Percentiles rank a stretch among this genome's conserved stretches.
Conservation (phyloP, 2,329 filamentous ascomycete species). For the Aureobasidium lini region DNA sequence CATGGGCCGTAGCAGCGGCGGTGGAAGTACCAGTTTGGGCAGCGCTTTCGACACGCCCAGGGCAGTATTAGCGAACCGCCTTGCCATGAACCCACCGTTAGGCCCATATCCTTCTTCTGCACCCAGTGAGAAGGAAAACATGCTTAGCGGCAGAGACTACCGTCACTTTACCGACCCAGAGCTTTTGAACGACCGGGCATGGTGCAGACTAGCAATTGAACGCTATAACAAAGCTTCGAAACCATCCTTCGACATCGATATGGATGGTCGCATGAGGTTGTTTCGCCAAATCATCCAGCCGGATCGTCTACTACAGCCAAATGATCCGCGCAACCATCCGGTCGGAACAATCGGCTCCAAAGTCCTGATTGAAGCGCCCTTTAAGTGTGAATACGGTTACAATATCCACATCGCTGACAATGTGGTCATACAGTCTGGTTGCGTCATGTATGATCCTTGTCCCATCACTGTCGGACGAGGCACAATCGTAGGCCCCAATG, state of each 20-base stretch:
- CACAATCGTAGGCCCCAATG: constrained; percentile 65
- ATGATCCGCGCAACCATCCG: constrained; percentile 41
- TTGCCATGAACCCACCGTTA: background rate
- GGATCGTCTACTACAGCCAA: constrained; percentile 30
- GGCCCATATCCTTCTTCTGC: constrained; percentile 8
- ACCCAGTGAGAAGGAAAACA: constrained; percentile 72
- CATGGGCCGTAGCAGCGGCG: background rate
- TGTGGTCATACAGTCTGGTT: constrained; percentile 74
- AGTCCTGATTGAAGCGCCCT: constrained; percentile 76
- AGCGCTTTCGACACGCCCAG: constrained; percentile 6
- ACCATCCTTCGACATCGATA: constrained; percentile 58
- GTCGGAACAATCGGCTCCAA: constrained; percentile 62
- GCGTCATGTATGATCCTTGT: constrained; percentile 79
- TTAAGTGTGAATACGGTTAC: constrained; percentile 91
- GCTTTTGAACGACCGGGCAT: constrained; percentile 74
- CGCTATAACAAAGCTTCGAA: constrained; percentile 80
- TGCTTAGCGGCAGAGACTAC: constrained; percentile 74
- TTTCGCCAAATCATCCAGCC: constrained; percentile 67
- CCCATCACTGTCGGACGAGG: constrained; percentile 74
- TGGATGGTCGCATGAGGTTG: constrained; percentile 58
- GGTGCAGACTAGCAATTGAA: constrained; percentile 74
- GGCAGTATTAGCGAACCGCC: background rate
- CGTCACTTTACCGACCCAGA: constrained; percentile 66
- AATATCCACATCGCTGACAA: constrained; percentile 84
- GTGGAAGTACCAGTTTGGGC: background rate